Percentiles rank a stretch among this genome's conserved stretches.
These are phyloP conservation scores for Asclepias syriaca DNA, from an alignment of 257 asterid species.

Conservation along the genomic window DNA sequence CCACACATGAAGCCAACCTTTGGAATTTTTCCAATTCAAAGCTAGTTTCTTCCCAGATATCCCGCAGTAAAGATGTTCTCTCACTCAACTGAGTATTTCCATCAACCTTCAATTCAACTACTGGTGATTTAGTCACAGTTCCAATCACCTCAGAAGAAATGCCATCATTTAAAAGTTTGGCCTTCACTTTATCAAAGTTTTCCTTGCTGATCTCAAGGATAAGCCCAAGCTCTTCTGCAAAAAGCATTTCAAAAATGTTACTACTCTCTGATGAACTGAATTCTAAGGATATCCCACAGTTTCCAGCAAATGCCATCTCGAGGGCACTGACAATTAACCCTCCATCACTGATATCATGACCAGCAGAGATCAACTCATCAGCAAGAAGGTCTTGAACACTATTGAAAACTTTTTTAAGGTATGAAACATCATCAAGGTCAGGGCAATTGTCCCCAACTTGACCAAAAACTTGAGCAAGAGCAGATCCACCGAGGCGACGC, in stretches of 20 bases:
- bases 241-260: constrained; percentile 48
- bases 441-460: constrained; percentile 85
- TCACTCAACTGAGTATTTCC: constrained; percentile 52
- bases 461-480: constrained; percentile 84
- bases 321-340: constrained; percentile 69
- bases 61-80: constrained; percentile 54
- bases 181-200: constrained; percentile 37
- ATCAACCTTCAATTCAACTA: constrained; percentile 52
- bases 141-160: constrained; percentile 59
- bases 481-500: constrained; percentile 85
- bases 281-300: constrained; percentile 59
- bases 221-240: constrained; percentile 88
- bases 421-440: constrained; percentile 76
- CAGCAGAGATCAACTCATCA: constrained; percentile 74
- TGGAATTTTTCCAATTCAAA: constrained; percentile 76
- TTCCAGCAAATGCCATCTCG: constrained; percentile 97
- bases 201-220: constrained; percentile 56
- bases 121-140: constrained; percentile 45
- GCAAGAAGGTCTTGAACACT: constrained; percentile 65
- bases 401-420: constrained; percentile 64
- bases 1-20: constrained; percentile 73
- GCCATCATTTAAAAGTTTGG: constrained; percentile 44
- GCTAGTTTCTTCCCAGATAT: constrained; percentile 91
- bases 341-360: constrained; percentile 95
- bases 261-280: constrained; percentile 36